These are phyloP conservation scores for Monosporascus ibericus DNA, from an alignment of 2,329 filamentous ascomycete genomes.

Conservation along the genomic window DNA sequence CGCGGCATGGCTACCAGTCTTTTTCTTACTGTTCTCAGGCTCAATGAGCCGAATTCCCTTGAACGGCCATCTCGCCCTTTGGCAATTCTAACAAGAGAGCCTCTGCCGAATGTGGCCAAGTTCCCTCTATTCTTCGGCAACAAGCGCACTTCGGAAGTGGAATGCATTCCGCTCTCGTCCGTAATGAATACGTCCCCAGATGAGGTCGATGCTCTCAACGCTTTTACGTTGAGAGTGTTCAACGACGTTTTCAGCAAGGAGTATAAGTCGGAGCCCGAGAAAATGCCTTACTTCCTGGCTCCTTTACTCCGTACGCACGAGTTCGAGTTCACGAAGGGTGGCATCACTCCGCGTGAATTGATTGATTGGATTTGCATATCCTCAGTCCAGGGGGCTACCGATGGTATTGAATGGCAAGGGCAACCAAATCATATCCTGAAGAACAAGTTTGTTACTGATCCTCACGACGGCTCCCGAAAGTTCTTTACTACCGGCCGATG, in stretches of 20 bases:
- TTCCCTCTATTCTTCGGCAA: slow-evolving; percentile 70
- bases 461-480: slow-evolving; percentile 57
- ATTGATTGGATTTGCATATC: slow-evolving; percentile 60
- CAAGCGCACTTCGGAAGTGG: slow-evolving; percentile 52
- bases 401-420: slow-evolving; percentile 33
- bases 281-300: slow-evolving; percentile 79
- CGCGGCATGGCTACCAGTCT: slow-evolving; percentile 45
- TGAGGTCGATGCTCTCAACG: slow-evolving; percentile 51
- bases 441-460: slow-evolving; percentile 51
- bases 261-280: slow-evolving; percentile 57
- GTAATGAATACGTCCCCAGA: slow-evolving; percentile 37
- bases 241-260: slow-evolving; percentile 83
- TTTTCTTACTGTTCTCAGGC: slow-evolving; percentile 54
- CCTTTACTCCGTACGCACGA: slow-evolving; percentile 39
- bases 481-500: slow-evolving; percentile 50
- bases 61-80: slow-evolving; percentile 57
- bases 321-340: slow-evolving; percentile 13
- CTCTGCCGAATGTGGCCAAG: slow-evolving; percentile 56
- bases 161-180: slow-evolving; percentile 37
- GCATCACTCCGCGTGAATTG: slow-evolving; percentile 20
- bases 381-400: slow-evolving; percentile 25
- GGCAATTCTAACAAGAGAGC: slow-evolving; percentile 62
- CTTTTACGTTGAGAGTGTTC: slow-evolving; percentile 72
- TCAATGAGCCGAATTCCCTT: slow-evolving; percentile 51
- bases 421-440: slow-evolving; percentile 43